Evolutionary conservation across 2,329 filamentous ascomycete species (phyloP).

Genomic region (Xylariaceae sp.): DNA sequence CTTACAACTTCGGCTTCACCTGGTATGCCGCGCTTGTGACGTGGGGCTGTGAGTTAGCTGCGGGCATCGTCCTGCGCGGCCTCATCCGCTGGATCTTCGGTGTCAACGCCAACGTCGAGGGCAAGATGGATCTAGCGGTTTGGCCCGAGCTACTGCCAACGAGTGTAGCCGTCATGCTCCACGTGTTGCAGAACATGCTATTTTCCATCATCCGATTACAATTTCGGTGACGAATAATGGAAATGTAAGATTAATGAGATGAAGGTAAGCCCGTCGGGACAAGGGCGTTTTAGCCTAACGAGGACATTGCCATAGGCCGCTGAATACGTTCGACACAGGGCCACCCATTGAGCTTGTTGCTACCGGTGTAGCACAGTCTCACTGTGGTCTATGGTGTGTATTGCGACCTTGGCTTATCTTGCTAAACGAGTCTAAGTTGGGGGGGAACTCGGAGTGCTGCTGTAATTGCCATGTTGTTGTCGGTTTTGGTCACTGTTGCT

Average conservation of each 20-base stretch:
- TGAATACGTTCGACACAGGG: too few species aligned
- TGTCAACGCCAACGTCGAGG: conserved; percentile 61
- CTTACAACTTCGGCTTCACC: conserved; percentile 60
- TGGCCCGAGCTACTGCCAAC: conserved; percentile 67
- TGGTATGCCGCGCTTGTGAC: conserved; percentile 61
- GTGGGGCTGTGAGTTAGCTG: conserved; percentile 63
- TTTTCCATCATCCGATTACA: conserved; percentile 65
- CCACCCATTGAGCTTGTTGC: too few species aligned
- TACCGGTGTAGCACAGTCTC: too few species aligned
- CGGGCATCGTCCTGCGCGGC: conserved; percentile 55
- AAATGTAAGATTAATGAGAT: background rate
- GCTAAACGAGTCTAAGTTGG: too few species aligned
- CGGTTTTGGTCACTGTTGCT: conserved; percentile 8
- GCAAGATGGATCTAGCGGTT: conserved; percentile 58
- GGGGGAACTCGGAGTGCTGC: background rate
- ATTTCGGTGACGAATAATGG: conserved; percentile 38
- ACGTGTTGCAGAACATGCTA: conserved; percentile 69
- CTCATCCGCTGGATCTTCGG: conserved; percentile 57
- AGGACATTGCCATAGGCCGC: too few species aligned
- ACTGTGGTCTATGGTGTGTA: too few species aligned
- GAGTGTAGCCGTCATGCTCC: conserved; percentile 61
- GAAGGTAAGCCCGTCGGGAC: background rate
- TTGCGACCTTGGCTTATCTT: background rate
- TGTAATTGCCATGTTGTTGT: conserved; percentile 11
- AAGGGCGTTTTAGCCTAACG: too few species aligned